Base-by-base conservation (phyloP, 345 rosid species). In the Conringia planisiliqua region DNA sequence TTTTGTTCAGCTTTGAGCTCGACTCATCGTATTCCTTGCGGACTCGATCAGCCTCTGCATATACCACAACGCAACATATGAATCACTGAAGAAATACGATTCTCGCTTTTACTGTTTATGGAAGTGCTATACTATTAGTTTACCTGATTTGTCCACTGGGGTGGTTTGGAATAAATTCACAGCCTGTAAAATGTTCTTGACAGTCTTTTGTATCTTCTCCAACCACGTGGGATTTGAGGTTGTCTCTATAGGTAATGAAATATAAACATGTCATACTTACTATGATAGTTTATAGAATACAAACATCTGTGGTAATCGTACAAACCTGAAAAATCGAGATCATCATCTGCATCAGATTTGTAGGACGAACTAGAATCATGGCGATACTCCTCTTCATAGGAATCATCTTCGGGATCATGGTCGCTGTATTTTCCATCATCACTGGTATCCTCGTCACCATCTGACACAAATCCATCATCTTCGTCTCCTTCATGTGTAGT, bases 1-100 rank as follows among this genome's bases (percentile, higher is more conserved):
- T 81, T 59, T 96, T 92, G 62, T 90, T 79, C 78, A 96, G 81
- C 81, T 87, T 92, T 51, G 81, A 60, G 77, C 84, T 90, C 46
- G 89, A 86, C 67, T 88, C 91, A 36, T 96, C 95, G 42, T 88
- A 92, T 77, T 92, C 97, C 76, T 90, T 90, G 71, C 89, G 88
- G 39, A 96, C 74, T n/a, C 48, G 83, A 81, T 84, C 93, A 55
- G 98, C 96, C 66, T 89, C 98, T 96, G 60, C 77, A 74, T 16
- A 78, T 70, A 71, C 36, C 80, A 82, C 68, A 64, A 59, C 18
- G 42, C 36, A 77, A 66, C 10, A 56, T 27, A 77, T 73, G 35
- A 44, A 16, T 66, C 67, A 39, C 42, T 59, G 43, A 62, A 24
- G 62, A n/a, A 13, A n/a, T 9, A 51, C 5, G 26, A 65, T 40